Evolutionary conservation across 352 stramenopile species (phyloP).

Genomic region (Phytophthora sojae): DNA sequence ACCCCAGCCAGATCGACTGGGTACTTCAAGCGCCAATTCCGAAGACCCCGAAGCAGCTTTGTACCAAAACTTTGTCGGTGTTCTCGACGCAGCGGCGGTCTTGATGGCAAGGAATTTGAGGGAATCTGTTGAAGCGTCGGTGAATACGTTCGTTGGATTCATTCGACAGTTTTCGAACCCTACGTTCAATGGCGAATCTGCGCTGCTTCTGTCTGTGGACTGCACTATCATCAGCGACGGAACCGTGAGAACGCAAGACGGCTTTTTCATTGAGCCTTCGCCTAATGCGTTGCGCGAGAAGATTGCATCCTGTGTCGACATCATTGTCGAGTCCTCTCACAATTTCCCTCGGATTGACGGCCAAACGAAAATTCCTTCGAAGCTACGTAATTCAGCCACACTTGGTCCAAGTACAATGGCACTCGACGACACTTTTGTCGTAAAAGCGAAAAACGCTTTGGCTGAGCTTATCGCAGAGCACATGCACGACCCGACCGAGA

Average conservation of each 20-base stretch:
- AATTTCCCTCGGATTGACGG: slow-evolving; percentile 91
- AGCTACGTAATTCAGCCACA: slow-evolving; percentile 62
- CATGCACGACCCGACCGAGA: slow-evolving; percentile 65
- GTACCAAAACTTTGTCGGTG: slow-evolving; percentile 66
- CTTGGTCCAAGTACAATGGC: slow-evolving; percentile 88
- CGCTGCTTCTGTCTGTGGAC: slow-evolving; percentile 67
- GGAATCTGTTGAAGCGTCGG: slow-evolving; percentile 84
- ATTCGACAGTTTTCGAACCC: slow-evolving; percentile 73
- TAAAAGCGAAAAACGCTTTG: slow-evolving; percentile 71
- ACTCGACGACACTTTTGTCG: slow-evolving; percentile 81
- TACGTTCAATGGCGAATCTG: slow-evolving; percentile 64
- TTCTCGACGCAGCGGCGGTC: slow-evolving; percentile 85
- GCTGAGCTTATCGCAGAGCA: slow-evolving; percentile 67
- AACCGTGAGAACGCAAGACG: slow-evolving; percentile 34
- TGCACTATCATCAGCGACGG: slow-evolving; percentile 41
- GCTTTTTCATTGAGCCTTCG: slow-evolving; percentile 73
- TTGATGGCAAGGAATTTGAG: slow-evolving; percentile 93
- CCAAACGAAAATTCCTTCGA: slow-evolving; percentile 75
- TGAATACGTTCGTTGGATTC: slow-evolving; percentile 76
- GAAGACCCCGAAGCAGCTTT: slow-evolving; percentile 55
- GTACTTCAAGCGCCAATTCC: slow-evolving; percentile 3
- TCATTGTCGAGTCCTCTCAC: slow-evolving; percentile 84
- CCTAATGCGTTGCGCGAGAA: slow-evolving; percentile 65
- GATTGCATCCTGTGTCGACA: slow-evolving; percentile 65
- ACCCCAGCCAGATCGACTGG: slow-evolving; percentile 17